A percentile compares a stretch with the other conserved stretches of the same genome.
Conservation (phyloP, 179 eudicot genomes). For the Patellifolia procumbens region DNA sequence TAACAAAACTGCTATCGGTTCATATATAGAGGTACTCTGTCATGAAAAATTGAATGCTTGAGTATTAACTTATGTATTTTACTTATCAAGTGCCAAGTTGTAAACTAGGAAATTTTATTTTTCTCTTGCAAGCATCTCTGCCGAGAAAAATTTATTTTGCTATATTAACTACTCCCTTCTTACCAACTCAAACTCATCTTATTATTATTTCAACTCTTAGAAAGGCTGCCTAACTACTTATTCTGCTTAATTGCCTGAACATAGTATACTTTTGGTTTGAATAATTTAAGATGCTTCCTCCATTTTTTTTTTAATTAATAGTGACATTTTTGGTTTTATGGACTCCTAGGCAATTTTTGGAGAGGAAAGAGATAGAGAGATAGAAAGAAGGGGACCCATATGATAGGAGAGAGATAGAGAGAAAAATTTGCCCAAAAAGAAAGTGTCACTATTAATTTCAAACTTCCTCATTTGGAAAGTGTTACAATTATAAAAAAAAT, state of each 20-base stretch:
- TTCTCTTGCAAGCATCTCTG: slow-evolving; percentile 5
- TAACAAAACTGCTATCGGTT: slow-evolving; percentile 82
- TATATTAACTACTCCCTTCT: neutral
- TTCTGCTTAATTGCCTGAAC: neutral
- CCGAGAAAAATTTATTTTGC: neutral
- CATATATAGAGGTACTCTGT: slow-evolving; percentile 80
- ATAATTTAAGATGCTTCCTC: no score
- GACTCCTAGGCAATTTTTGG: no score
- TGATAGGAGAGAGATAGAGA: no score
- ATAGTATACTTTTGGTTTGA: neutral
- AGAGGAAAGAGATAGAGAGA: no score
- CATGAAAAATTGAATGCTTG: slow-evolving; percentile 1
- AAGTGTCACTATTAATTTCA: no score
- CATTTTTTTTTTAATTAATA: no score
- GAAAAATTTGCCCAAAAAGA: no score
- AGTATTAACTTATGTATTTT: neutral
- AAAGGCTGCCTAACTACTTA: neutral
- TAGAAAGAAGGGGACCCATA: no score
- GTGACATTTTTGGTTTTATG: no score
- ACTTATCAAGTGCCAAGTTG: neutral
- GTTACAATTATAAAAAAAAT: no score
- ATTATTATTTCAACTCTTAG: neutral
- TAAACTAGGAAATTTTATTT: neutral
- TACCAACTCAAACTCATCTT: neutral
- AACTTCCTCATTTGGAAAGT: no score